phyloP scores from a whole-genome alignment of 2,329 filamentous ascomycete genomes.

The Calycina marina region DNA sequence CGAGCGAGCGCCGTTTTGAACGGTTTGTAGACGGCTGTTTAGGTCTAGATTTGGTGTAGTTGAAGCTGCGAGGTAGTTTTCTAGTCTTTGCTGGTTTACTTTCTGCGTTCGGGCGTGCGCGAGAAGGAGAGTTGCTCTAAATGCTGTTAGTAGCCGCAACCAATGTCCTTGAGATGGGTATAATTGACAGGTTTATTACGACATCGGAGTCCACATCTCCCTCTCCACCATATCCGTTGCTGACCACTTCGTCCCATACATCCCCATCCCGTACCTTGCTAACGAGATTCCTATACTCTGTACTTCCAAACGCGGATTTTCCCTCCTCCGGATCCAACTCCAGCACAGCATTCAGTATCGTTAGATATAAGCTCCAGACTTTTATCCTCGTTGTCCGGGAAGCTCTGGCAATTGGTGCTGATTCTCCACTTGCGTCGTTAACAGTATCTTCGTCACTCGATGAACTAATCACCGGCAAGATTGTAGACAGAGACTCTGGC shows the following conservation, averaged over 20 bases:
- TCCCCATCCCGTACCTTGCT: conserved; percentile 75
- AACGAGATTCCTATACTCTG: conserved; percentile 72
- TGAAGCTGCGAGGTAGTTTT: conserved; percentile 73
- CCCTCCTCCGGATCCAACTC: conserved; percentile 85
- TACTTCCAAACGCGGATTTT: conserved; percentile 71
- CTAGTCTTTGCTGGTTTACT: conserved; percentile 74
- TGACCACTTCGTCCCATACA: conserved; percentile 89
- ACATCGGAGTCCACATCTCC: conserved; percentile 90
- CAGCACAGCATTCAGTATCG: conserved; percentile 78
- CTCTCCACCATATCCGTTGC: conserved; percentile 77
- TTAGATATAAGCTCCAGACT: conserved; percentile 94
- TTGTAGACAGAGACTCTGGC: conserved; percentile 73
- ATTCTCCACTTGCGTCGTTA: conserved; percentile 24
- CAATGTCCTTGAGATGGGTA: no score
- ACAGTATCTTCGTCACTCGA: conserved; percentile 22
- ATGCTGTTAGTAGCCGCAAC: conserved; percentile 14
- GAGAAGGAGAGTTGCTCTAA: conserved; percentile 73
- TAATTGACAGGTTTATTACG: conserved; percentile 65
- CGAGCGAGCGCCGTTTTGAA: conserved; percentile 54
- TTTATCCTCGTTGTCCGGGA: conserved; percentile 78
- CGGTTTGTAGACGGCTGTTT: conserved; percentile 39
- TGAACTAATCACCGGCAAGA: conserved; percentile 67
- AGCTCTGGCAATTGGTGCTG: conserved; percentile 58
- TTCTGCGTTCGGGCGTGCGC: conserved; percentile 77
- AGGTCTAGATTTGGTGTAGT: conserved; percentile 61